Conservation (phyloP, 73 alveolate genomes). For the Paramecium sonneborni region DNA sequence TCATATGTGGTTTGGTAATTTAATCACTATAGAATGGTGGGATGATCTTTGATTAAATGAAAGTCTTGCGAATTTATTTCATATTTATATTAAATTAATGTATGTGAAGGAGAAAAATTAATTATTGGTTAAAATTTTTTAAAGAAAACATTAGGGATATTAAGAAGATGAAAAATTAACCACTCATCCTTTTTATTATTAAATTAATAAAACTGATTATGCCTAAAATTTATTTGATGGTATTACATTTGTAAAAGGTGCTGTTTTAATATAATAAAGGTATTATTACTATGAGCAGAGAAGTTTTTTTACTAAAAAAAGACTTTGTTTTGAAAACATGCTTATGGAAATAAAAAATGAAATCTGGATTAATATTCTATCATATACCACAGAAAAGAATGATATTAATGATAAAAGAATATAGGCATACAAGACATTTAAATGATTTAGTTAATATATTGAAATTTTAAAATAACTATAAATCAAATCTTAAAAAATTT, state of each 20-base stretch:
- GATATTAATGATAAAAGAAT: neutral
- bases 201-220: constrained; percentile 74
- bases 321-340: constrained; percentile 83
- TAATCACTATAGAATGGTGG: constrained; percentile 99
- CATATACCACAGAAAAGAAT: neutral
- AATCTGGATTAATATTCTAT: constrained; percentile 47
- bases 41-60: constrained; percentile 98
- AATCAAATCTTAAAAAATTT: no score
- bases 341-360: constrained; percentile 81
- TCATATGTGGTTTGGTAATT: constrained; percentile 99
- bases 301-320: constrained; percentile 81
- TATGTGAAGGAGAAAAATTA: constrained; percentile 13
- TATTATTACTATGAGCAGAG: constrained; percentile 87
- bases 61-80: constrained; percentile 92
- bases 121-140: constrained; percentile 52
- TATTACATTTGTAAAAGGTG: constrained; percentile 97
- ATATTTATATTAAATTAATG: constrained; percentile 55
- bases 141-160: constrained; percentile 66
- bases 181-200: constrained; percentile 86
- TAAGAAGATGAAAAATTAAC: constrained; percentile 62
- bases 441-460: neutral
- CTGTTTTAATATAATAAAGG: constrained; percentile 90
- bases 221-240: constrained; percentile 95
- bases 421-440: neutral
- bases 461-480: no score